Conservation (phyloP, 495 filamentous ascomycete genomes). For the Daldinia grandis region DNA sequence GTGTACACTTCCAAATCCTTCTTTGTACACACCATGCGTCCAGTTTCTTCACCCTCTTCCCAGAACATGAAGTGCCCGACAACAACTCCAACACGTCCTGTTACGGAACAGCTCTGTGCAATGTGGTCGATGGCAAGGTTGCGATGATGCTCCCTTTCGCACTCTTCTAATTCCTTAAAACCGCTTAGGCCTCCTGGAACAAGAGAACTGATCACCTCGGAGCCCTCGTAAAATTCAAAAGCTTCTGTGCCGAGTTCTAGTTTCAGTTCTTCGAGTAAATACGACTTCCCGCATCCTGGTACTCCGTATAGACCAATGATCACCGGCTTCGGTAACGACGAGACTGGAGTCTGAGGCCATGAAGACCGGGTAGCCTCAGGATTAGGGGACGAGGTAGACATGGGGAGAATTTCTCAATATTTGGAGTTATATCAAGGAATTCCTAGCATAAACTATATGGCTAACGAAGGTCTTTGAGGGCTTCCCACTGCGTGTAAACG, state of each 20-base stretch:
- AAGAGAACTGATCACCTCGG: conserved; percentile 57
- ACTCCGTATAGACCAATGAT: conserved; percentile 70
- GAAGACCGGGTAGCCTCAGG: background rate
- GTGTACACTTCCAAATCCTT: conserved; percentile 62
- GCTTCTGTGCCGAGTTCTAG: conserved; percentile 38
- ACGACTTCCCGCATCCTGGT: conserved; percentile 68
- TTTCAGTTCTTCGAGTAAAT: conserved; percentile 49
- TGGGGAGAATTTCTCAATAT: background rate
- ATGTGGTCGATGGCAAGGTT: conserved; percentile 61
- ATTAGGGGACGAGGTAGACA: background rate
- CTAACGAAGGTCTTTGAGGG: background rate
- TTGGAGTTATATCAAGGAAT: background rate
- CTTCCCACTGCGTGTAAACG: background rate
- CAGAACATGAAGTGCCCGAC: conserved; percentile 71
- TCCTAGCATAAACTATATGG: background rate
- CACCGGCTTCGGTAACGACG: conserved; percentile 32
- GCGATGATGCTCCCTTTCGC: conserved; percentile 49
- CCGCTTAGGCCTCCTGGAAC: conserved; percentile 60
- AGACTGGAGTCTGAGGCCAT: background rate
- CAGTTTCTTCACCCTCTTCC: conserved; percentile 51
- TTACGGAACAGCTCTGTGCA: conserved; percentile 47
- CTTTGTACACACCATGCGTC: conserved; percentile 52
- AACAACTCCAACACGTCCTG: conserved; percentile 58
- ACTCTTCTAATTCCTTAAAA: conserved; percentile 58
- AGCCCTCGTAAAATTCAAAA: conserved; percentile 65